Evolutionary conservation across 805 yeast genomes (phyloP).

Genomic region (Candida maltosa): DNA sequence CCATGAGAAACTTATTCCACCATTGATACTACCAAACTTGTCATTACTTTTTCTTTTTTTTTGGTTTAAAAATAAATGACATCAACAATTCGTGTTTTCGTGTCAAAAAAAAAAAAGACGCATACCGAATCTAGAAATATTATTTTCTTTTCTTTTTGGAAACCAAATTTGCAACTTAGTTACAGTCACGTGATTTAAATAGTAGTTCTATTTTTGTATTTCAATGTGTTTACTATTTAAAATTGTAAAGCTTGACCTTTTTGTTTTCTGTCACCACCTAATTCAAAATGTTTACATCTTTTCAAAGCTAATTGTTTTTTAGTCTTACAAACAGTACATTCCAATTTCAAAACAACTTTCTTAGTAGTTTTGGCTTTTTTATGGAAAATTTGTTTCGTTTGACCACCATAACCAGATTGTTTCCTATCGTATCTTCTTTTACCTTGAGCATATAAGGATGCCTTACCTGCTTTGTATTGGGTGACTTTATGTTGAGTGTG

Average conservation of each 20-base stretch:
- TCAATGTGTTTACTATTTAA: no score
- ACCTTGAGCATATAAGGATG: conserved; percentile 98
- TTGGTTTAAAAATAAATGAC: no score
- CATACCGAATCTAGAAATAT: no score
- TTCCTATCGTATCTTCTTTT: conserved; percentile 99
- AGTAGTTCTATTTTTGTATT: no score
- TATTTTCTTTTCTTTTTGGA: no score
- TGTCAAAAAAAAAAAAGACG: no score
- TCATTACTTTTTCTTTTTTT: no score
- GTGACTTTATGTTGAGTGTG: conserved; percentile 99
- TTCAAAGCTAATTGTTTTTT: conserved; percentile 95
- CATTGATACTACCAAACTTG: no score
- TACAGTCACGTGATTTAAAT: no score
- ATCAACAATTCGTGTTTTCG: no score
- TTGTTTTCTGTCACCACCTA: conserved; percentile 99
- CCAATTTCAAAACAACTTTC: conserved; percentile 98
- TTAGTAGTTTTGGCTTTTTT: conserved; percentile 99
- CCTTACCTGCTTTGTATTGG: conserved; percentile 99
- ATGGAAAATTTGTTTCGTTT: conserved; percentile 99
- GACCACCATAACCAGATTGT: conserved; percentile 99
- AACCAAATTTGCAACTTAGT: no score
- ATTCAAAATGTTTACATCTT: conserved; percentile 99
- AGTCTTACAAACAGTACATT: conserved; percentile 97
- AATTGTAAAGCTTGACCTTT: conserved; percentile 99
- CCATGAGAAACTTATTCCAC: no score